Conservation (phyloP, 2,329 filamentous ascomycete species). For the Gnomoniopsis smithogilvyi region DNA sequence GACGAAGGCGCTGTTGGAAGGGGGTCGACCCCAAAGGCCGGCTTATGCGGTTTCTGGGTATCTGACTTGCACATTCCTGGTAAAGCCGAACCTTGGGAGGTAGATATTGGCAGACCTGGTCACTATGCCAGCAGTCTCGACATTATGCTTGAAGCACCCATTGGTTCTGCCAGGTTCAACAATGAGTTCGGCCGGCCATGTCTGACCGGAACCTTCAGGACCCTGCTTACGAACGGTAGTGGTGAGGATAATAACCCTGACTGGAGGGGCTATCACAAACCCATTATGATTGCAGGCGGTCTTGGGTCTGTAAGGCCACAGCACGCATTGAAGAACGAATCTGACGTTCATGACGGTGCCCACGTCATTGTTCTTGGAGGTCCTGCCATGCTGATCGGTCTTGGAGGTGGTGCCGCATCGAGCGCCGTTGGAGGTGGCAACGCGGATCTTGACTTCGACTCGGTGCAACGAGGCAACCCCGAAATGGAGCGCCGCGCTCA, state of each 20-base stretch:
- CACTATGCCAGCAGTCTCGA: conserved; percentile 94
- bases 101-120: conserved; percentile 81
- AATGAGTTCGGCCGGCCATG: conserved; percentile 95
- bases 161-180: conserved; percentile 93
- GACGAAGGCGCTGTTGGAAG: conserved; percentile 93
- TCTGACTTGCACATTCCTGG: conserved; percentile 90
- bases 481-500: conserved; percentile 94
- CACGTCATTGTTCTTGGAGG: conserved; percentile 91
- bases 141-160: conserved; percentile 96
- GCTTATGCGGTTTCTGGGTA: conserved; percentile 89
- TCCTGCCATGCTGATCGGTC: conserved; percentile 94
- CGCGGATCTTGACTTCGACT: conserved; percentile 92
- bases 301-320: conserved; percentile 88
- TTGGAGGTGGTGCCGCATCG: conserved; percentile 92
- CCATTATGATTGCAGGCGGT: conserved; percentile 96
- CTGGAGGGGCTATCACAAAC: conserved; percentile 92
- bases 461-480: conserved; percentile 94
- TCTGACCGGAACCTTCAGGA: conserved; percentile 87
- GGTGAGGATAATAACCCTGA: conserved; percentile 54
- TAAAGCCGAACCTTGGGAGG: conserved; percentile 81
- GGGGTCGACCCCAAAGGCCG: conserved; percentile 89
- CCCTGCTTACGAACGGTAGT: conserved; percentile 70
- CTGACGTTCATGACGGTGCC: conserved; percentile 79
- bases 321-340: conserved; percentile 81
- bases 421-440: conserved; percentile 83